Evolutionary conservation across 352 stramenopile species (phyloP), one percentile per base, ranked within the genome.

Genomic region (Globisporangium takayamanum): DNA sequence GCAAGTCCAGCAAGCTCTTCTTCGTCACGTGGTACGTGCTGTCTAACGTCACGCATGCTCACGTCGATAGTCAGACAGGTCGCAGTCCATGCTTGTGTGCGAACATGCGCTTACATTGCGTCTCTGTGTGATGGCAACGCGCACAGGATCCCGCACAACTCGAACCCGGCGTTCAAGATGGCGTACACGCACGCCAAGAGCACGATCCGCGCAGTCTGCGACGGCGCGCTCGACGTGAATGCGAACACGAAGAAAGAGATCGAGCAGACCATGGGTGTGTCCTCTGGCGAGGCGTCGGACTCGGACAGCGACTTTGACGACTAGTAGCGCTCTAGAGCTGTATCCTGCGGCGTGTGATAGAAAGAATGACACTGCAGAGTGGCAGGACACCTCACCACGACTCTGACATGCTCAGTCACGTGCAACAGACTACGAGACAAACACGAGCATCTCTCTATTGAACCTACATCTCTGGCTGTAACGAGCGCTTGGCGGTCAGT

Each of bases 161-260:
- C 82, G 53, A 77, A 88, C 53, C 82, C 85, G n/a, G 73, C 69
- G 45, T 88, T 78, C 68, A 94, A 94, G 67, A 95, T 95, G 85
- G 83, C 83, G 47, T 95, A 95, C 67, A 91, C 85, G 20, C 83
- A 95, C 67, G 85, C 83, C 57, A 95, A 95, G 78, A 86, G 68
- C 62, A 78, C 80, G 55, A 83, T 93, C 52, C 83, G 84, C 49
- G 74, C 72, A 4, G 74, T 88, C 15, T 92, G 82, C 53, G 81
- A 95, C 33, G 85, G 85, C 50, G 87, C 78, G 53, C 77, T 84
- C 50, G 85, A 95, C 51, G 71, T 95, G 50, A 93, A 88, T 60
- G 85, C 81, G 18, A 68, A 84, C 57, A 72, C 72, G 26, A 88
- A 85, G 63, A 87, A 84, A 49, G 85, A 95, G 54, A 54, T 95